Conservation (phyloP, 2,329 filamentous ascomycete genomes). For the Aspergillus cejpii region DNA sequence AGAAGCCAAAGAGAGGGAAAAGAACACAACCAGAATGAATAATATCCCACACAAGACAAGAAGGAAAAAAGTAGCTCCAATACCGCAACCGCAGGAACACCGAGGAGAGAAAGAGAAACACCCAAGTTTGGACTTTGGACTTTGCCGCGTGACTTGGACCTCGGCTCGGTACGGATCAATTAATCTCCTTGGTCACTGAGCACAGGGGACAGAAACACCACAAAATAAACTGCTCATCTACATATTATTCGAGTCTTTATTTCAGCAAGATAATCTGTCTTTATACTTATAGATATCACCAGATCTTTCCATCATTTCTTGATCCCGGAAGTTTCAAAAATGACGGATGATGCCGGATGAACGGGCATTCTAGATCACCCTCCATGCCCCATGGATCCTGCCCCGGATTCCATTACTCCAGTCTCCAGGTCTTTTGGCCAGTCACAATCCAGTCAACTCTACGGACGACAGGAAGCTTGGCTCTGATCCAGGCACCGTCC, state of each 20-base stretch:
- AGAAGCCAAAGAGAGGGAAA: background rate
- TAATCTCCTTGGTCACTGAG: background rate
- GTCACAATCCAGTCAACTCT: background rate
- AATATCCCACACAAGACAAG: slow-evolving; percentile 6
- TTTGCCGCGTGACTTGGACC: slow-evolving; percentile 15
- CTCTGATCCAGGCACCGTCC: too few species aligned
- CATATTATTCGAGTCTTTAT: too few species aligned
- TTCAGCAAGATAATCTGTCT: background rate
- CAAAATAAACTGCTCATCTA: background rate
- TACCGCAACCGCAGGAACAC: slow-evolving; percentile 1
- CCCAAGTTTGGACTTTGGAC: too few species aligned
- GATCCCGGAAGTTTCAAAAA: background rate
- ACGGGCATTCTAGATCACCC: slow-evolving; percentile 14
- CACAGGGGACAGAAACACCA: background rate
- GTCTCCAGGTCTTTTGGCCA: slow-evolving; percentile 1
- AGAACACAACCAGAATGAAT: background rate
- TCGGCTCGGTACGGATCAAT: slow-evolving; percentile 23
- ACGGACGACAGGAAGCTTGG: background rate
- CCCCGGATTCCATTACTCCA: slow-evolving; percentile 6
- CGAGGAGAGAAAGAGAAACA: too few species aligned
- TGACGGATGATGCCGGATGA: slow-evolving; percentile 6
- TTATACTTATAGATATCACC: background rate
- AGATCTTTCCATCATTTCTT: background rate
- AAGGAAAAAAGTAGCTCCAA: slow-evolving; percentile 2
- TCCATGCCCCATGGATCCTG: background rate